Percentiles rank a stretch among this genome's conserved stretches.
Conservation (phyloP, 805 yeast species). For the Suhomyces vadensis region DNA sequence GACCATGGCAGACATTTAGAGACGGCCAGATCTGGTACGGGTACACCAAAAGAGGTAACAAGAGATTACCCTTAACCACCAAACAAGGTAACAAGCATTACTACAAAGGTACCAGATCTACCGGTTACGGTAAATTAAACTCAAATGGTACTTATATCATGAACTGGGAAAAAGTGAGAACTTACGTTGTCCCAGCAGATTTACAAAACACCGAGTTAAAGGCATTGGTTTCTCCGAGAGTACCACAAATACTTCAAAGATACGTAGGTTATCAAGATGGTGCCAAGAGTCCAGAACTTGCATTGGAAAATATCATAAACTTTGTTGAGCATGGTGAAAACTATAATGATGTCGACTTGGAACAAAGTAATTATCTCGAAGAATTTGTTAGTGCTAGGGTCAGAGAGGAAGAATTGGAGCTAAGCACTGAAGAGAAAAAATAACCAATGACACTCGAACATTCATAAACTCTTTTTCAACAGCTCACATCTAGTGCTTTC, state of each 20-base stretch:
- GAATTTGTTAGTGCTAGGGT: slow-evolving; percentile 35
- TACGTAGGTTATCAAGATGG: slow-evolving; percentile 72
- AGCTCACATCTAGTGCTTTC: too few relatives aligned
- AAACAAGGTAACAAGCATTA: slow-evolving; percentile 92
- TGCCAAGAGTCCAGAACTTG: slow-evolving; percentile 70
- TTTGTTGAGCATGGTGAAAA: slow-evolving; percentile 73
- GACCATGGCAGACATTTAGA: slow-evolving; percentile 87
- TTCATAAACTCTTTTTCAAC: too few relatives aligned
- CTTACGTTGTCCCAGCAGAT: slow-evolving; percentile 77
- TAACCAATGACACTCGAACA: not conserved
- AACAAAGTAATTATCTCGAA: slow-evolving; percentile 35
- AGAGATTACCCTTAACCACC: slow-evolving; percentile 80
- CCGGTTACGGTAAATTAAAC: slow-evolving; percentile 86
- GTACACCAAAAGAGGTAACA: slow-evolving; percentile 71
- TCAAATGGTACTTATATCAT: slow-evolving; percentile 72
- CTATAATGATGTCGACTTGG: slow-evolving; percentile 39
- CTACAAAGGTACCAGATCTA: slow-evolving; percentile 95
- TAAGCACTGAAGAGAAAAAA: slow-evolving; percentile 5
- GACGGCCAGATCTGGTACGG: slow-evolving; percentile 90
- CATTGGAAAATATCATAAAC: slow-evolving; percentile 69
- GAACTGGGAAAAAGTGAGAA: slow-evolving; percentile 83
- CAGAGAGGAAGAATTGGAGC: slow-evolving; percentile 17
- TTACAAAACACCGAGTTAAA: slow-evolving; percentile 46
- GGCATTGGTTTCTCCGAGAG: slow-evolving; percentile 75
- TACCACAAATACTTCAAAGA: slow-evolving; percentile 67